phyloP scores from a whole-genome alignment of 495 filamentous ascomycete genomes.

The Trichoderma erinaceum region DNA sequence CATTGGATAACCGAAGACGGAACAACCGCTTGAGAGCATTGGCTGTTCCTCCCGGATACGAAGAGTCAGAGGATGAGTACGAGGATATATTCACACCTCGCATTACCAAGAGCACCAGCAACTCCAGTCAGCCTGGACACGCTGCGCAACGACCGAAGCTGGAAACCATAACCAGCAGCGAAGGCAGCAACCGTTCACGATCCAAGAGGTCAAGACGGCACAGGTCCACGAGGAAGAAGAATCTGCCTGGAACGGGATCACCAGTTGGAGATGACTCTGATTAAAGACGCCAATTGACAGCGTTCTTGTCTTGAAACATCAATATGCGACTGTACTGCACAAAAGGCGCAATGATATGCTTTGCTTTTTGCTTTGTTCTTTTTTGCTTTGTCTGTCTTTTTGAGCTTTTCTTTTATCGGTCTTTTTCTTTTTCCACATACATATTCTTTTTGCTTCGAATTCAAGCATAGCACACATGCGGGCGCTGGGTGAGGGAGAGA shows the following conservation, averaged over 20 bases:
- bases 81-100: slow-evolving; percentile 21
- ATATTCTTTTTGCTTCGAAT: background rate
- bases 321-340: background rate
- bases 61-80: slow-evolving; percentile 25
- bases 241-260: background rate
- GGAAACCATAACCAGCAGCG: slow-evolving; percentile 31
- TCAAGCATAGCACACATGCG: background rate
- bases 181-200: background rate
- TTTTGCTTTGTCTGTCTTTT: background rate
- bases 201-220: slow-evolving; percentile 9
- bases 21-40: background rate
- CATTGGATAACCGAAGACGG: slow-evolving; percentile 8
- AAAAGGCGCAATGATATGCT: background rate
- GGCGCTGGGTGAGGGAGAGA: slow-evolving; percentile 2
- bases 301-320: background rate
- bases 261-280: slow-evolving; percentile 13
- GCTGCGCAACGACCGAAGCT: slow-evolving; percentile 30
- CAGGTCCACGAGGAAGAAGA: background rate
- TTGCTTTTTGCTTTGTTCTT: background rate
- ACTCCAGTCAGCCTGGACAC: slow-evolving; percentile 18
- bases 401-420: background rate
- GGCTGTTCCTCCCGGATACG: slow-evolving; percentile 4
- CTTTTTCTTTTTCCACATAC: background rate
- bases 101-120: slow-evolving; percentile 21
- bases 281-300: background rate